These are phyloP conservation scores for Hymenoscyphus repandus DNA, from an alignment of 2,329 filamentous ascomycete species.

Conservation along the genomic window DNA sequence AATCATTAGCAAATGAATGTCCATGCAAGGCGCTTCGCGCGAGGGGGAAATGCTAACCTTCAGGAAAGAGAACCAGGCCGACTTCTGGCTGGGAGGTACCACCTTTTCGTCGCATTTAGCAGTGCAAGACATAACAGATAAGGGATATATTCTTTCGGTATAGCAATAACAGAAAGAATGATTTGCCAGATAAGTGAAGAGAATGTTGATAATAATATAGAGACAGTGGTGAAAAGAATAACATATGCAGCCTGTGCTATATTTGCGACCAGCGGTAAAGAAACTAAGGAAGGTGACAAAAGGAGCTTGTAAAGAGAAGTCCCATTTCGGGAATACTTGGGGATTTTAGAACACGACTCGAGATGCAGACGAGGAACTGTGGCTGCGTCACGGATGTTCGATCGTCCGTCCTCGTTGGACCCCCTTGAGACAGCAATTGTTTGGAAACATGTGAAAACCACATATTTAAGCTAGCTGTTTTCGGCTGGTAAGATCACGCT, in stretches of 20 bases:
- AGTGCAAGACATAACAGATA: conserved; percentile 3
- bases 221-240: not conserved
- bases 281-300: not conserved
- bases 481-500: not conserved
- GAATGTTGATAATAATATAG: not conserved
- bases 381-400: conserved; percentile 4
- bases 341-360: too few species aligned
- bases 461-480: not conserved
- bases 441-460: not conserved
- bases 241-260: not conserved
- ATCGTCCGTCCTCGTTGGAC: conserved; percentile 2
- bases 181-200: too few species aligned
- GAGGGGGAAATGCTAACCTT: conserved; percentile 19
- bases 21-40: not conserved
- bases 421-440: conserved; percentile 1
- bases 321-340: not conserved
- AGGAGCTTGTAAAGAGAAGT: not conserved
- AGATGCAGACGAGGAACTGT: not conserved
- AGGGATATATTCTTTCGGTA: not conserved
- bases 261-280: not conserved
- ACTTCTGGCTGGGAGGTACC: conserved; percentile 22
- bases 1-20: not conserved
- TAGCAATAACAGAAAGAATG: not conserved
- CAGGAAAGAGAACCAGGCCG: conserved; percentile 28
- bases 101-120: conserved; percentile 17